Percentiles rank a stretch among this genome's conserved stretches.
These are phyloP conservation scores for Beta corolliflora DNA, from an alignment of 179 eudicot genomes.

Conservation along the genomic window DNA sequence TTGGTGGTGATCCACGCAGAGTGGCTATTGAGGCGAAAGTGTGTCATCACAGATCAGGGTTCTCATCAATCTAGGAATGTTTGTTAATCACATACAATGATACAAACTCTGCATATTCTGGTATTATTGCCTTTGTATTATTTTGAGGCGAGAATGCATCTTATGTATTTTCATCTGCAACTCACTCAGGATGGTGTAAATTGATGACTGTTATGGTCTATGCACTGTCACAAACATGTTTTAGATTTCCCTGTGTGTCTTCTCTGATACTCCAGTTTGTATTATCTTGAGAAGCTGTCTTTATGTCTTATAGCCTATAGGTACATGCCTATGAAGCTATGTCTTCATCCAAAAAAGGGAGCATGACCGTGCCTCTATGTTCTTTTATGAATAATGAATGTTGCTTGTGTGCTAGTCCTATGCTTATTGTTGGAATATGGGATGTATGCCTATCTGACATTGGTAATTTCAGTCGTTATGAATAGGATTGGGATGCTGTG, in stretches of 20 bases:
- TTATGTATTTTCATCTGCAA: neutral
- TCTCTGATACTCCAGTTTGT: neutral
- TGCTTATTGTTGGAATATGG: too few species aligned
- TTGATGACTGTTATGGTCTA: neutral
- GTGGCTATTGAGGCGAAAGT: conserved; percentile 63
- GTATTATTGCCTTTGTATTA: neutral
- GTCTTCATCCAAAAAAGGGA: too few species aligned
- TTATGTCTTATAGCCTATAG: too few species aligned
- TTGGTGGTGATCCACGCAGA: conserved; percentile 77
- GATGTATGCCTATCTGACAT: too few species aligned
- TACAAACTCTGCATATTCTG: too few species aligned
- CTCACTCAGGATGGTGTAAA: neutral
- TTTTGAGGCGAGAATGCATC: neutral
- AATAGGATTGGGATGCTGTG: too few species aligned
- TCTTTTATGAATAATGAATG: too few species aligned
- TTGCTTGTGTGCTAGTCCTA: too few species aligned
- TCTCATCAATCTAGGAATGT: conserved; percentile 29
- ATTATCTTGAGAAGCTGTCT: neutral
- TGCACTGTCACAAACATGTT: neutral
- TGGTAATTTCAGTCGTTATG: too few species aligned
- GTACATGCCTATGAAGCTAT: too few species aligned
- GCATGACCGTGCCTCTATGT: too few species aligned
- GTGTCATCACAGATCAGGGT: conserved; percentile 31
- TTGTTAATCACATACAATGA: neutral
- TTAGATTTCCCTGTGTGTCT: neutral